Evolutionary conservation across 2,329 filamentous ascomycete genomes (phyloP).

Genomic region (Fusarium chlamydosporum): DNA sequence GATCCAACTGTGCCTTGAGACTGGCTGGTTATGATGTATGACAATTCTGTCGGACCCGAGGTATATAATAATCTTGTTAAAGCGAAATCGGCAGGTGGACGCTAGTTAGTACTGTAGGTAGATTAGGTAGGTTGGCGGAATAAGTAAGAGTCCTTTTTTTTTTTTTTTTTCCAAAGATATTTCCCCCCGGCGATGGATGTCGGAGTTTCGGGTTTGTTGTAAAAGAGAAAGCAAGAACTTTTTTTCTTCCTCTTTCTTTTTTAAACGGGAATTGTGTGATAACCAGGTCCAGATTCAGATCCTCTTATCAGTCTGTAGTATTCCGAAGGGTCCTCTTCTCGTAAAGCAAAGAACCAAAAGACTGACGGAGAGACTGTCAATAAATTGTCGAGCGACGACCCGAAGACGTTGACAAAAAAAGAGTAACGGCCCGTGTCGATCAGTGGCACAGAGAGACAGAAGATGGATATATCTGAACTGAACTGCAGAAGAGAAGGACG

Average conservation of each 20-base stretch:
- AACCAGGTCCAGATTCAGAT: neutral
- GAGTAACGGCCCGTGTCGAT: slow-evolving; percentile 42
- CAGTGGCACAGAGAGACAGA: slow-evolving; percentile 12
- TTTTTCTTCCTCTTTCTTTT: neutral
- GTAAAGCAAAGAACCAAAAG: neutral
- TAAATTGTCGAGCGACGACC: slow-evolving; percentile 43
- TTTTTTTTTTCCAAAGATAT: neutral
- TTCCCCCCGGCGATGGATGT: slow-evolving; percentile 18
- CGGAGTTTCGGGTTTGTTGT: slow-evolving; percentile 13
- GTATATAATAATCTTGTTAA: slow-evolving; percentile 3
- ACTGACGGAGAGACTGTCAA: neutral
- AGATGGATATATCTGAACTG: slow-evolving; percentile 2
- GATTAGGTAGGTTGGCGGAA: slow-evolving; percentile 2
- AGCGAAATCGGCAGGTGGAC: slow-evolving; percentile 34
- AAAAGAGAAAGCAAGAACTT: neutral
- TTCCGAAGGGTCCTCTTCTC: neutral
- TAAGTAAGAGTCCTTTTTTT: slow-evolving; percentile 10
- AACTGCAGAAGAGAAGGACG: slow-evolving; percentile 2
- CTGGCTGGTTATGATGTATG: slow-evolving; percentile 4
- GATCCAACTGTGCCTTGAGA: neutral
- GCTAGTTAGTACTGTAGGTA: slow-evolving; percentile 17
- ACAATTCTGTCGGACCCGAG: neutral
- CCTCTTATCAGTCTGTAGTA: slow-evolving; percentile 6
- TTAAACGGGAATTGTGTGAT: neutral
- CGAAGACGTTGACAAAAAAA: slow-evolving; percentile 32